Conservation (phyloP, 257 asterid species). For the Linaria vulgaris region DNA sequence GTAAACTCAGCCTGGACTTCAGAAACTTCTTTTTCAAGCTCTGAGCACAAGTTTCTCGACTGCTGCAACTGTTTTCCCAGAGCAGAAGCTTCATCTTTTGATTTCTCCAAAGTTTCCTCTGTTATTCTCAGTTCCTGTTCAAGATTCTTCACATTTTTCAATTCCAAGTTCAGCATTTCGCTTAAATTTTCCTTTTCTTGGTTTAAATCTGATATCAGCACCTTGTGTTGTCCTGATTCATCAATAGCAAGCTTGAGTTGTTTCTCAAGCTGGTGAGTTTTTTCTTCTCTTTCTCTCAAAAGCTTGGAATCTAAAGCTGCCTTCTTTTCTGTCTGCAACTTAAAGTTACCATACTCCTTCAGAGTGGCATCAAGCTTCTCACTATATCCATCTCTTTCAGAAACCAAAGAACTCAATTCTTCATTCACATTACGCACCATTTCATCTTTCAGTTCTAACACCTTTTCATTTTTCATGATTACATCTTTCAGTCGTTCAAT, state of each 20-base stretch:
- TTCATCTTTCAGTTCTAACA: conserved; percentile 50
- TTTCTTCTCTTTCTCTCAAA: conserved; percentile 48
- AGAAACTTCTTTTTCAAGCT: conserved; percentile 54
- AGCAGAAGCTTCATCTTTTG: conserved; percentile 53
- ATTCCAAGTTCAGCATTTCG: conserved; percentile 43
- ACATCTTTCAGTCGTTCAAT: conserved; percentile 42
- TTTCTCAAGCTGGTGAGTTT: conserved; percentile 48
- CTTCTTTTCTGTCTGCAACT: conserved; percentile 44
- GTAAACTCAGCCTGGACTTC: conserved; percentile 44
- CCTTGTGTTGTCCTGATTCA: conserved; percentile 39
- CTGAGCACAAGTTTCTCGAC: conserved; percentile 48
- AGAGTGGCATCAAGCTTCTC: conserved; percentile 40
- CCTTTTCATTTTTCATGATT: conserved; percentile 43
- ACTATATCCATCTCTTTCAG: conserved; percentile 46
- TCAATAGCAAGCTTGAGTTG: conserved; percentile 42
- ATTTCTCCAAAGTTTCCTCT: conserved; percentile 43
- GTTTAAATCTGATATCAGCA: conserved; percentile 40
- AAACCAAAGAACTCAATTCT: conserved; percentile 34
- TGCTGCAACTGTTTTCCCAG: conserved; percentile 47
- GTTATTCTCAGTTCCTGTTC: conserved; percentile 46
- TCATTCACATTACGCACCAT: conserved; percentile 38
- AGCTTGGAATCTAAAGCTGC: conserved; percentile 51
- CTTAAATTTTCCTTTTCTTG: conserved; percentile 51
- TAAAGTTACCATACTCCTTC: conserved; percentile 47
- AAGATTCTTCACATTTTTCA: conserved; percentile 38